Evolutionary conservation across 1,284 basidiomycete genomes (phyloP), one percentile per base, ranked within the genome.

Genomic region (Somion occarium): DNA sequence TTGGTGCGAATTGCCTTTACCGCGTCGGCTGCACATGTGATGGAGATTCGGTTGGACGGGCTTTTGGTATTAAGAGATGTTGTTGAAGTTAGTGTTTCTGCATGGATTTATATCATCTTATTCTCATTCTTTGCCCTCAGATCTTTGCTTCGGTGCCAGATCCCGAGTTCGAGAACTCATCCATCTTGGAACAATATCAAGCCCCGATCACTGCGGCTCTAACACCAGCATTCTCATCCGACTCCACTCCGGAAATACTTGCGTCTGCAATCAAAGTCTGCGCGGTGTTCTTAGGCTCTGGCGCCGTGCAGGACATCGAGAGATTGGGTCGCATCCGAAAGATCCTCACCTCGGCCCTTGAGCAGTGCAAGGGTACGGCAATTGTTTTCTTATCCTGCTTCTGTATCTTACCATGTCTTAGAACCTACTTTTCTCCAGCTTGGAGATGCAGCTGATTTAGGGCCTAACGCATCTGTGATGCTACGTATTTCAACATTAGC

Each of bases 1-100:
- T 73, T 99, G 48, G 97, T 99, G 69, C 92, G 83, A 69, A 97
- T 98, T 86, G 96, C 97, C 0, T 99, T 99, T 68, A 96, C 91
- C 5, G 96, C 97, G 0, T 95, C 93, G 26, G 93, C 96, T 0
- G 93, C 97, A 1, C 88, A 94, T 65, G 94, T 98, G 43, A 93
- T 91, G 25, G 93, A 97, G 63, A 97, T 99, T 56, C 82, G 97
- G 25, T 72, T 98, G n/a, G 90, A 94, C 64, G 97, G 97, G 1
- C 72, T 99, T 22, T 77, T 90, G 5, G 91, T 99, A 2, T 71
- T 99, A 27, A 79, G 85, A 27, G 96, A 98, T 64, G 92, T 99
- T 34, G 93, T 99, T 55, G 83, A 96, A 74, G 93, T 91, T 61
- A 51, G 73, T 55, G 9, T 7, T 46, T 38, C 18, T 34, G 1